Base-by-base conservation (phyloP, 768 basidiomycete genomes). In the Termitomyces sp. region DNA sequence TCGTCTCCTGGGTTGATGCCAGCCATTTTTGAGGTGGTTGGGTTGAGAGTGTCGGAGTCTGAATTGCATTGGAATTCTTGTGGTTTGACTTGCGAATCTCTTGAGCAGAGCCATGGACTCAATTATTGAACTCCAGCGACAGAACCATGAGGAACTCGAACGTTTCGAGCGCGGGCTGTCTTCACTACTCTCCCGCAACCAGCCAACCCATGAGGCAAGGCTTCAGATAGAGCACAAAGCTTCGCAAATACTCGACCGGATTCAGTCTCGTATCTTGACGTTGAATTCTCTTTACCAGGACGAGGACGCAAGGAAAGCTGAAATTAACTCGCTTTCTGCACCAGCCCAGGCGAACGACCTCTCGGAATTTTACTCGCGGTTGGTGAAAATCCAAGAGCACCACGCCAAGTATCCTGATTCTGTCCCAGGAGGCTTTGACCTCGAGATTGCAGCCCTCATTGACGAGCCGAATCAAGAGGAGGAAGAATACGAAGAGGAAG, bases 381-480 rank as follows among this genome's bases (percentile, higher is more conserved):
- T 98, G 80, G 87, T 85, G 69, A 94, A 91, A 83, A 86, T 98
- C 73, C 92, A 95, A 77, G 94, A 95, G 70, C 93, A 96, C 82
- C 87, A 98, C 80, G 83, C 81, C 75, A 92, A 92, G 79, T 94
- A 98, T 81, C 94, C 94, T 77, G 90, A 95, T 76, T 78, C 89
- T 74, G 81, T 83, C 67, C 79, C 86, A 79, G 87, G 83, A 68
- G 80, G 87, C 59, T 88, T 96, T 73, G 87, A 92, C 72, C 78
- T 85, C 61, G 94, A 96, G 74, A 80, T 97, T 63, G 85, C 87
- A 48, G 80, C 84, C 67, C 82, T 92, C 65, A 77, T 93, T 61
- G 90, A 94, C 63, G 90, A 93, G 57, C 80, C 81, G 46, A 81
- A 84, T 62, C 84, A 86, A 61, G 84, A 89, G 53, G 86, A 92